Conservation (phyloP, 495 filamentous ascomycete species). For the Tetracladium setigerum region DNA sequence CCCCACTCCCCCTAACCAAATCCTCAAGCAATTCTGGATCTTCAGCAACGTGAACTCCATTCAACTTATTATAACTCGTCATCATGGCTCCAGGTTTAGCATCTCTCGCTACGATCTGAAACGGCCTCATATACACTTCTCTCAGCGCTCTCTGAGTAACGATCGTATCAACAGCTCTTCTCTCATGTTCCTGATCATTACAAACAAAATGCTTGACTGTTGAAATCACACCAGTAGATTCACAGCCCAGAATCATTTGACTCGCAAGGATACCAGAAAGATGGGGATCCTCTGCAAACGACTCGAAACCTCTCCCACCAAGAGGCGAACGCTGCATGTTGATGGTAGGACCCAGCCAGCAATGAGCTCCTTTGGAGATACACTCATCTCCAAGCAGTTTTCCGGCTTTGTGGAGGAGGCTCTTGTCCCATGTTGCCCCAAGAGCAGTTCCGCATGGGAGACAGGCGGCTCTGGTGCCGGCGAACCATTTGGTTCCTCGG, state of each 20-base stretch:
- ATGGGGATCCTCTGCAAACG: slow-evolving; percentile 63
- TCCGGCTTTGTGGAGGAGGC: slow-evolving; percentile 52
- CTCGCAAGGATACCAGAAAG: slow-evolving; percentile 62
- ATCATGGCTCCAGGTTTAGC: slow-evolving; percentile 58
- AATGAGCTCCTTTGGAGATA: slow-evolving; percentile 61
- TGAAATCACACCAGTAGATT: slow-evolving; percentile 59
- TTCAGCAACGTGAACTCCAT: slow-evolving; percentile 60
- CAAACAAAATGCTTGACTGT: slow-evolving; percentile 74
- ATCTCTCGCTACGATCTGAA: slow-evolving; percentile 62
- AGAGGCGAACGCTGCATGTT: slow-evolving; percentile 68
- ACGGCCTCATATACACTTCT: slow-evolving; percentile 69
- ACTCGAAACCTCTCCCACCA: slow-evolving; percentile 72
- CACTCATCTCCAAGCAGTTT: slow-evolving; percentile 59
- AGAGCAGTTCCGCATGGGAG: slow-evolving; percentile 62
- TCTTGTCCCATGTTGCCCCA: slow-evolving; percentile 63
- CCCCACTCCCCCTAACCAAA: slow-evolving; percentile 58
- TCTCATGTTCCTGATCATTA: slow-evolving; percentile 70
- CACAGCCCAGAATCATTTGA: slow-evolving; percentile 55
- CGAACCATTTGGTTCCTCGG: slow-evolving; percentile 49
- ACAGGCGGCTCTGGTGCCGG: slow-evolving; percentile 58
- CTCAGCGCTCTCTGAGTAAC: slow-evolving; percentile 62
- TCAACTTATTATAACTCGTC: slow-evolving; percentile 69
- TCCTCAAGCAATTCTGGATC: slow-evolving; percentile 52
- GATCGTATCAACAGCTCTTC: slow-evolving; percentile 58
- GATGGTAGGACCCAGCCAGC: slow-evolving; percentile 69